Percentiles rank a stretch among this genome's conserved stretches.
phyloP scores from a whole-genome alignment of 179 eudicot species.

The Beta macrorhiza region DNA sequence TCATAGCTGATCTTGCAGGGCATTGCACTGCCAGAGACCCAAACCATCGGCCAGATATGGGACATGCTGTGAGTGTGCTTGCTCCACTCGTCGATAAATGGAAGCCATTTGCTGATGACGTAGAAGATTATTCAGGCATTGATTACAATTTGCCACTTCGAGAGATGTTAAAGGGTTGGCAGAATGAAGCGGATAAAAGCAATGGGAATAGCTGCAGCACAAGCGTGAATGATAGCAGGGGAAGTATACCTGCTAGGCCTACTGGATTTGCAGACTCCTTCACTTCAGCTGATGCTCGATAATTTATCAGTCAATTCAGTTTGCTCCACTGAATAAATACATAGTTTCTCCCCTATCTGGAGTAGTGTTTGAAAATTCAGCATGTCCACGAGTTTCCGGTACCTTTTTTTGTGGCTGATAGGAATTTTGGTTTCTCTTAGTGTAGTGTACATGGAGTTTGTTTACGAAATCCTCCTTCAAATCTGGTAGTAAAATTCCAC shows the following conservation, averaged over 20 bases:
- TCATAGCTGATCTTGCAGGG: constrained; percentile 57
- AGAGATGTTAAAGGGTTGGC: constrained; percentile 50
- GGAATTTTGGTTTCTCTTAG: not conserved
- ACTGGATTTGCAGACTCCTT: constrained; percentile 60
- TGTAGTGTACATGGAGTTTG: constrained; percentile 15
- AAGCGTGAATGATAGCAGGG: constrained; percentile 45
- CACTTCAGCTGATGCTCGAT: constrained; percentile 59
- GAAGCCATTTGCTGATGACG: constrained; percentile 48
- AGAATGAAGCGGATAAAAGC: constrained; percentile 35
- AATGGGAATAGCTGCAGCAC: constrained; percentile 28
- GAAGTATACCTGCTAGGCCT: constrained; percentile 66
- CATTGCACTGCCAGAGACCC: constrained; percentile 65
- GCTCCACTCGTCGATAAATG: constrained; percentile 47
- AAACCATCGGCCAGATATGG: constrained; percentile 66
- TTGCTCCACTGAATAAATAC: not conserved
- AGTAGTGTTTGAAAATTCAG: not conserved
- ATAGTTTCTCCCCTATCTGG: not conserved
- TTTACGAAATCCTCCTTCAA: not conserved
- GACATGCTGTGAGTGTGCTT: constrained; percentile 53
- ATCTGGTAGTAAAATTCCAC: not conserved
- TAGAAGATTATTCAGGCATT: constrained; percentile 39
- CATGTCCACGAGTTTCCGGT: not conserved
- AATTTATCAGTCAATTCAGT: not conserved
- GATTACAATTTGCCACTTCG: constrained; percentile 39
- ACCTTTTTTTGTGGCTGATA: not conserved